Evolutionary conservation across 2,329 filamentous ascomycete species (phyloP).

Genomic region (Diaporthe vexans): DNA sequence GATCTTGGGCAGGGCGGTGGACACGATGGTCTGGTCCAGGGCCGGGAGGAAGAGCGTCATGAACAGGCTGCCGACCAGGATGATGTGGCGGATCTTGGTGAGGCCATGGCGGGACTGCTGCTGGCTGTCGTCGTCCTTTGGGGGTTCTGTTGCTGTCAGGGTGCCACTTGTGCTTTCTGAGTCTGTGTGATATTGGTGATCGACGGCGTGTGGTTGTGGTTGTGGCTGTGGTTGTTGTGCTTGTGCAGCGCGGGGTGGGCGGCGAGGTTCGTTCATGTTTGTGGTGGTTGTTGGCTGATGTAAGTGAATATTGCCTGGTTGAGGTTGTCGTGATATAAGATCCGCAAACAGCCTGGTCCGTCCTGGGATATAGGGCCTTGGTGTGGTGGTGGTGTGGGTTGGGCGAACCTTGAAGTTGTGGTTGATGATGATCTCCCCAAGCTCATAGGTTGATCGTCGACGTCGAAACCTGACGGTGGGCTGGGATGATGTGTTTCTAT

Average conservation of each 20-base stretch:
- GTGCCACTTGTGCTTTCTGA: conserved; percentile 34
- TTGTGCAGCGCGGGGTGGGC: not conserved
- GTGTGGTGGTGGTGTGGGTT: not conserved
- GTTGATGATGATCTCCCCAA: no score
- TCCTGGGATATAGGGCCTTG: not conserved
- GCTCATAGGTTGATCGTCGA: not conserved
- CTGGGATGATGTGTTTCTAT: conserved; percentile 17
- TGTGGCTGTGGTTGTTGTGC: no score
- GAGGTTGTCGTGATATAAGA: not conserved
- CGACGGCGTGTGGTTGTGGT: not conserved
- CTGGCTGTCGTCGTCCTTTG: not conserved
- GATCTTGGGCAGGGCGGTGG: conserved; percentile 31
- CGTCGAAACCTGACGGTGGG: not conserved
- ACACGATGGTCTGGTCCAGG: conserved; percentile 40
- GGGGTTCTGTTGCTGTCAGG: not conserved
- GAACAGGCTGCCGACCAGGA: conserved; percentile 38
- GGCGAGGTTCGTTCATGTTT: conserved; percentile 27
- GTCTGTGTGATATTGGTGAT: conserved; percentile 9
- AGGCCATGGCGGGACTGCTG: not conserved
- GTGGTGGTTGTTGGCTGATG: no score
- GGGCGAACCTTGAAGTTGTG: no score
- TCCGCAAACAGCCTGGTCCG: not conserved
- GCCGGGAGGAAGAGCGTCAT: conserved; percentile 38
- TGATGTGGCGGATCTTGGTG: conserved; percentile 21
- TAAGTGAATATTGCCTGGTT: not conserved